Evolutionary conservation across 2,329 filamentous ascomycete genomes (phyloP).

Genomic region (Xylariaceae sp.): DNA sequence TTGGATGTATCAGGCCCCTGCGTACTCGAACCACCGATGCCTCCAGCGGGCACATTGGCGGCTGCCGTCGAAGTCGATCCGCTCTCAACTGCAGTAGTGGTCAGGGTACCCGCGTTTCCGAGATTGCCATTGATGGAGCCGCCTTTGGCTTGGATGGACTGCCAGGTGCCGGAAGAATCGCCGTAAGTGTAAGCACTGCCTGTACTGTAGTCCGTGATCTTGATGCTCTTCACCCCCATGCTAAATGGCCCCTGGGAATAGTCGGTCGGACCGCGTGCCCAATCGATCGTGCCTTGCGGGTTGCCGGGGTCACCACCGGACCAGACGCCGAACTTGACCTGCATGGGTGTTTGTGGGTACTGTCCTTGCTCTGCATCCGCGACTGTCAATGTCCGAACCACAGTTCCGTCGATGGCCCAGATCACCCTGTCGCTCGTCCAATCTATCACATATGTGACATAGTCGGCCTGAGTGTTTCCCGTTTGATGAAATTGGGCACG

Average conservation of each 20-base stretch:
- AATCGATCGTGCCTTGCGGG: constrained; percentile 78
- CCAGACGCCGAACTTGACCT: constrained; percentile 90
- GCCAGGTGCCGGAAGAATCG: constrained; percentile 76
- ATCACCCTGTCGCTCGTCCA: constrained; percentile 86
- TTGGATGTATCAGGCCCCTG: constrained; percentile 54
- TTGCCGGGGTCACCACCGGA: constrained; percentile 86
- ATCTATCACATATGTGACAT: constrained; percentile 86
- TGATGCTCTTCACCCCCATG: constrained; percentile 79
- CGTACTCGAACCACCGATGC: constrained; percentile 61
- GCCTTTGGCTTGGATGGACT: constrained; percentile 79
- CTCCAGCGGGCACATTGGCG: constrained; percentile 70
- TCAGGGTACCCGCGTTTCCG: constrained; percentile 54
- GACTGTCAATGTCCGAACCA: constrained; percentile 74
- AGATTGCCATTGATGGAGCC: constrained; percentile 74
- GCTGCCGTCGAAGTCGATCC: constrained; percentile 64
- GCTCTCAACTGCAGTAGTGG: constrained; percentile 61
- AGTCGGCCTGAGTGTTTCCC: constrained; percentile 70
- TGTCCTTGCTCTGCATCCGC: constrained; percentile 70
- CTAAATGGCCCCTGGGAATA: constrained; percentile 81
- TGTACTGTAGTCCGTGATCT: constrained; percentile 89
- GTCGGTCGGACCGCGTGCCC: constrained; percentile 85
- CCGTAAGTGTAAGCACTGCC: constrained; percentile 83
- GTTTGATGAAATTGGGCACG: constrained; percentile 79
- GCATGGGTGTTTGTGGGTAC: constrained; percentile 96
- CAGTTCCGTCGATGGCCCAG: constrained; percentile 80